Evolutionary conservation across 1,284 basidiomycete genomes (phyloP).

Genomic region (Trichosporon coremiiforme): DNA sequence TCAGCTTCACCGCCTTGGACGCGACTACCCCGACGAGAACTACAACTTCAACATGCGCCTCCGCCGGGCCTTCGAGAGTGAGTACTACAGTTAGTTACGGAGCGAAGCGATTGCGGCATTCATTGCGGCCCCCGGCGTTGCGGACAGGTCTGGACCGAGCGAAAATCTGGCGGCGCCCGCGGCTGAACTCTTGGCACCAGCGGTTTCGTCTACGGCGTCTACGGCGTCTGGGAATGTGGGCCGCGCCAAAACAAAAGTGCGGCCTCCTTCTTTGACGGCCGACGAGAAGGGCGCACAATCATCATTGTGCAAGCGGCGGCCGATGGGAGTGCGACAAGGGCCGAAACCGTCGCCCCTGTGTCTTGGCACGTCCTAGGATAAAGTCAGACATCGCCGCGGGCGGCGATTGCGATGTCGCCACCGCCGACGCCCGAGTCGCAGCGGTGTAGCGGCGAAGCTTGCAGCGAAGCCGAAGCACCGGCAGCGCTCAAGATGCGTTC

Average conservation of each 20-base stretch:
- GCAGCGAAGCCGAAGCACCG: not conserved
- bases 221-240: not conserved
- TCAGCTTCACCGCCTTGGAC: constrained; percentile 55
- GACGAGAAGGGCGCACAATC: not conserved
- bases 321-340: not conserved
- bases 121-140: not conserved
- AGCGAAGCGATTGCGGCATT: not conserved
- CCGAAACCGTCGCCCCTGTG: constrained; percentile 9
- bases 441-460: not conserved
- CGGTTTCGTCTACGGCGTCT: not conserved
- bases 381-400: constrained; percentile 8
- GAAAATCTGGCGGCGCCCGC: not conserved
- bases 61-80: constrained; percentile 55
- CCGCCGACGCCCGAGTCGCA: not conserved
- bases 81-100: constrained; percentile 25
- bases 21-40: constrained; percentile 55
- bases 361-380: constrained; percentile 18
- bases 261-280: not conserved
- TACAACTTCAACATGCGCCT: constrained; percentile 57
- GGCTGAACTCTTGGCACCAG: constrained; percentile 8
- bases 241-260: constrained; percentile 8
- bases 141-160: not conserved
- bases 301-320: not conserved
- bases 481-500: not conserved
- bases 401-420: not conserved